Conservation (phyloP, 495 filamentous ascomycete genomes). For the Penicillium diatomitis region DNA sequence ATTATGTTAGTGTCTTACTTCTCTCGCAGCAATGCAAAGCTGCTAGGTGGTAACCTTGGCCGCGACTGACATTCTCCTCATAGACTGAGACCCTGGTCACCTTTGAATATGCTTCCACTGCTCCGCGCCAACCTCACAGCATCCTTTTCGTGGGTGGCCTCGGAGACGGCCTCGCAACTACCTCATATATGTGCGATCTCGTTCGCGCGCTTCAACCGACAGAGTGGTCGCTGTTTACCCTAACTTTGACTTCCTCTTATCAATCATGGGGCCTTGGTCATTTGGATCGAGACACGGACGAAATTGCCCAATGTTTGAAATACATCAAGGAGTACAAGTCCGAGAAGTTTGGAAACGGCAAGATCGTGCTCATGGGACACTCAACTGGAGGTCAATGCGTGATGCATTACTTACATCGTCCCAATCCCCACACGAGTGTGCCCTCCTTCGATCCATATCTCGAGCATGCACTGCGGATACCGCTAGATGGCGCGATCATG, state of each 20-base stretch:
- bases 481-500: conserved; percentile 63
- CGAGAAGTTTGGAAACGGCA: conserved; percentile 32
- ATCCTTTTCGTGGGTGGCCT: conserved; percentile 79
- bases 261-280: conserved; percentile 62
- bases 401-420: conserved; percentile 54
- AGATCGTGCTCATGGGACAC: conserved; percentile 76
- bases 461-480: conserved; percentile 20
- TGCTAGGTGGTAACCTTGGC: too few species aligned
- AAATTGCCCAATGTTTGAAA: conserved; percentile 59
- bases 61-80: too few species aligned
- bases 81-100: conserved; percentile 40
- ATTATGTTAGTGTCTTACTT: conserved; percentile 31
- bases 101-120: conserved; percentile 32
- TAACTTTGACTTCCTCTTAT: conserved; percentile 55
- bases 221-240: conserved; percentile 52
- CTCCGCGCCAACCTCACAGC: conserved; percentile 44
- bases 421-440: conserved; percentile 21
- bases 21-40: background rate
- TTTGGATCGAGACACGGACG: conserved; percentile 61
- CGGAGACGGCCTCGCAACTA: conserved; percentile 66
- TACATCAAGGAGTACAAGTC: conserved; percentile 51
- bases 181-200: conserved; percentile 48
- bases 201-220: conserved; percentile 46
- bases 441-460: conserved; percentile 25
- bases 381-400: conserved; percentile 80